Evolutionary conservation across 1,139 yeast genomes (phyloP).

Genomic region (Lodderomyces beijingensis): DNA sequence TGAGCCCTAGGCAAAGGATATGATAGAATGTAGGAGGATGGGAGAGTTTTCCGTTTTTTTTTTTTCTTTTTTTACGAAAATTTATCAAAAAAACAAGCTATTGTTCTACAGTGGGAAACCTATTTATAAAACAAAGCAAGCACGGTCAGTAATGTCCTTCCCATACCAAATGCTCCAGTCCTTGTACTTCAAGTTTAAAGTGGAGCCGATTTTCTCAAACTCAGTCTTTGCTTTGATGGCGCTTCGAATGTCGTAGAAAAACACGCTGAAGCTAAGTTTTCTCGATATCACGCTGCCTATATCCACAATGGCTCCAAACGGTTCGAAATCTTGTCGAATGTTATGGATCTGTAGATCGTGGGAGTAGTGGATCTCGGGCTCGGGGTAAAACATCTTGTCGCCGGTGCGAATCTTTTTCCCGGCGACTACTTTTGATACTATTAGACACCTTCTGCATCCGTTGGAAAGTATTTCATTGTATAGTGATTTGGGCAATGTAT

Average conservation of each 20-base stretch:
- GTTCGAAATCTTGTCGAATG: conserved; percentile 47
- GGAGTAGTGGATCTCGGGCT: conserved; percentile 29
- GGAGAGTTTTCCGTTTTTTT: too few relatives aligned
- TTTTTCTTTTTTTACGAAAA: too few relatives aligned
- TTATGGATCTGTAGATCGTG: conserved; percentile 23
- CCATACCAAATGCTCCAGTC: conserved; percentile 69
- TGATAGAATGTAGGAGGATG: too few relatives aligned
- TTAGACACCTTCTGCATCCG: conserved; percentile 35
- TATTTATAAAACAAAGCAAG: conserved; percentile 23
- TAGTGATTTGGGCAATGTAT: conserved; percentile 23
- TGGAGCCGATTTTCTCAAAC: conserved; percentile 28
- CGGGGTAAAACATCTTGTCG: conserved; percentile 28
- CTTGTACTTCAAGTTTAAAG: conserved; percentile 43
- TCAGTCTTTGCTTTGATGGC: conserved; percentile 63
- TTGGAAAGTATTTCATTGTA: conserved; percentile 24
- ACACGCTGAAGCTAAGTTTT: conserved; percentile 57
- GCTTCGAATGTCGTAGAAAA: conserved; percentile 56
- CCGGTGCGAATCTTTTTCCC: conserved; percentile 18
- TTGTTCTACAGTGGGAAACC: too few relatives aligned
- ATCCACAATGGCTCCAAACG: conserved; percentile 61
- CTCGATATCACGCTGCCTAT: conserved; percentile 65
- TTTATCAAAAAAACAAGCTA: too few relatives aligned
- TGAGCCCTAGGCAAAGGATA: too few relatives aligned
- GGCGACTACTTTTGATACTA: conserved; percentile 26
- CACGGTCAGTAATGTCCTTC: conserved; percentile 61